phyloP scores from a whole-genome alignment of 139 green algal genomes.

The Coelastrella sp. region DNA sequence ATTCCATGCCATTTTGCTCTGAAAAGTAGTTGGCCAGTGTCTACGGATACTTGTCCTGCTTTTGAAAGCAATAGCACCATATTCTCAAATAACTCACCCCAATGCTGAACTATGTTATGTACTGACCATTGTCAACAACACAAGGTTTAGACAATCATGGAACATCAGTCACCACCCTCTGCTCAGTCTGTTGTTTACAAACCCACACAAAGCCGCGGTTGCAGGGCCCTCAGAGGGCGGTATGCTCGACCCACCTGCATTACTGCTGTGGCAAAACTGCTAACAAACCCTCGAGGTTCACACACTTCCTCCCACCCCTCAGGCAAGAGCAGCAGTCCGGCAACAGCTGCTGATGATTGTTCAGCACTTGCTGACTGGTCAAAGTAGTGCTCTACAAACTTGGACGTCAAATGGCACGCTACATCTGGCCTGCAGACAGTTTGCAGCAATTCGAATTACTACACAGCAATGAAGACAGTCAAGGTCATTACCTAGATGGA shows the following conservation, averaged over 20 bases:
- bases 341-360: not conserved
- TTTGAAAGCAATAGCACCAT: too few relatives aligned
- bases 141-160: too few relatives aligned
- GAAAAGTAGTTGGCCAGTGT: too few relatives aligned
- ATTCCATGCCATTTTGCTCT: too few relatives aligned
- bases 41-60: too few relatives aligned
- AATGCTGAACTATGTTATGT: too few relatives aligned
- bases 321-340: not conserved
- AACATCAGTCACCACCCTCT: too few relatives aligned
- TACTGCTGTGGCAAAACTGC: not conserved
- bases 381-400: not conserved
- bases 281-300: not conserved
- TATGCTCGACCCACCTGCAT: not conserved
- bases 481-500: not conserved
- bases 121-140: too few relatives aligned
- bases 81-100: too few relatives aligned
- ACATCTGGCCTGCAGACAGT: slow-evolving; percentile 32
- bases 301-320: not conserved
- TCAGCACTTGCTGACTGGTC: not conserved
- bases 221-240: too few relatives aligned
- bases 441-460: too few relatives aligned
- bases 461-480: not conserved
- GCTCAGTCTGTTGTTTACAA: too few relatives aligned
- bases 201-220: not conserved
- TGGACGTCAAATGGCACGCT: not conserved